Evolutionary conservation across 163 green algal genomes (phyloP), one percentile per base, ranked within the genome.

Genomic region (Picocystis sp.): DNA sequence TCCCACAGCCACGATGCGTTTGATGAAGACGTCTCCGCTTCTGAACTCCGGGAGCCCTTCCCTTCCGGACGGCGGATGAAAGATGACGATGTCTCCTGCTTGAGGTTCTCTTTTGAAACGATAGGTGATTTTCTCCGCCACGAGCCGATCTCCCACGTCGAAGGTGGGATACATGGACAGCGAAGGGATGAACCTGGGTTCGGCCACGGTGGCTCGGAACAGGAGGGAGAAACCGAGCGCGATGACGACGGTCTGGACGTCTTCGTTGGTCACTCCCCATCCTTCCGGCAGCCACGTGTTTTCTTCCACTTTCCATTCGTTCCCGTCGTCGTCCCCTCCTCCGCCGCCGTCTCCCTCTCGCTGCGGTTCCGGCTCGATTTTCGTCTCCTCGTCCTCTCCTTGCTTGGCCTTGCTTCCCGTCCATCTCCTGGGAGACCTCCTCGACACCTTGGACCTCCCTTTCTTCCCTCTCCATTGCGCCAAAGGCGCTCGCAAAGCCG

Each of bases 91-190:
- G 52, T 98, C 89, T 1, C 87, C 86, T 6, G 59, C 52, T 5
- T 56, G 49, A 12, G 61, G 78, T 15, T 57, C 10, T 42, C 80
- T 78, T 12, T 62, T 45, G 50, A 92, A 88, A n/a, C 73, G 55
- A 64, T 86, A 94, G 0, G 82, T 93, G 19, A 98, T 64, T 72
- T 97, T 97, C 69, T 98, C 89, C 3, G 82, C 83, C 1, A 98
- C 80, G 2, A 98, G 71, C 3, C 89, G 57, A 70, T 98, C 89
- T 2, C 88, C 88, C 3, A 98, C 70, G 42, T 98, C 82, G 65
- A 94, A 96, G 0, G 73, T 87, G 5, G 89, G 89, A 63, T 78
- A 96, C 89, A 98, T 98, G 47, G 85, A 95, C 1, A 97, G 74
- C 0, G 81, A 93, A 1, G 89, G 89, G 57, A 98, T 98, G 73